Base-by-base conservation (phyloP, 2,329 filamentous ascomycete species). In the Emericellopsis atlantica region DNA sequence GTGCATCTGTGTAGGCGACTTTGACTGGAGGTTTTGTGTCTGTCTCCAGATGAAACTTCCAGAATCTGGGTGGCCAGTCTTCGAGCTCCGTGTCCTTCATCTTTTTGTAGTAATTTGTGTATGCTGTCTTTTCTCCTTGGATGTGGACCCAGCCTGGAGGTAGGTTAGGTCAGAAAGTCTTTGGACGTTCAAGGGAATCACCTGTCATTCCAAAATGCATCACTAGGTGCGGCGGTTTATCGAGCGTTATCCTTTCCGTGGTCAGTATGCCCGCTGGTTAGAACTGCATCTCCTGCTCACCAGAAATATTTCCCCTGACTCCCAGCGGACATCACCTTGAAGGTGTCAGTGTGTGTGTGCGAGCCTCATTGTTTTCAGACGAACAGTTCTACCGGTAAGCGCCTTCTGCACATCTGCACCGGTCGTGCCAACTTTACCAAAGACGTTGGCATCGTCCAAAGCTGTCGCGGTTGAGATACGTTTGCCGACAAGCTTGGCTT, bases 291-390 rank as follows among this genome's bases (percentile, higher is more conserved):
- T 3, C 15, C 14, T 7, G 45, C 61, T 44, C 50, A 75, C 79
- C 92, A 98, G 59, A 98, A 96, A 56, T 96, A 96, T 72, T 96
- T 98, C 9, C 92, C 92, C 57, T 95, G 92, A 44, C 84, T 87
- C 4, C 84, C 84, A 4, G 84, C 84, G 41, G 67, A 70, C 8
- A 76, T 44, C 4, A 79, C 77, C 66, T 69, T 38, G 6, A 34
- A 9, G 2, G 32, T 3, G 37, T 18, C 11, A 11, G 6, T 22
- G n/a, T 35, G 21, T 22, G 18, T 18, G 7, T 15, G 8, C 5
- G 14, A 39, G 14, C 3, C 14, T 23, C 14, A 11, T 14, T 16
- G 6, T 11, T 29, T 5, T 39, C 8, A 10, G 26, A 21, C 6
- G 1, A 5, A 68, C 66, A 54, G 78, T 86, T 53, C 84, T 90